Evolutionary conservation across 495 filamentous ascomycete genomes (phyloP).

Genomic region (Cercophora scortea): DNA sequence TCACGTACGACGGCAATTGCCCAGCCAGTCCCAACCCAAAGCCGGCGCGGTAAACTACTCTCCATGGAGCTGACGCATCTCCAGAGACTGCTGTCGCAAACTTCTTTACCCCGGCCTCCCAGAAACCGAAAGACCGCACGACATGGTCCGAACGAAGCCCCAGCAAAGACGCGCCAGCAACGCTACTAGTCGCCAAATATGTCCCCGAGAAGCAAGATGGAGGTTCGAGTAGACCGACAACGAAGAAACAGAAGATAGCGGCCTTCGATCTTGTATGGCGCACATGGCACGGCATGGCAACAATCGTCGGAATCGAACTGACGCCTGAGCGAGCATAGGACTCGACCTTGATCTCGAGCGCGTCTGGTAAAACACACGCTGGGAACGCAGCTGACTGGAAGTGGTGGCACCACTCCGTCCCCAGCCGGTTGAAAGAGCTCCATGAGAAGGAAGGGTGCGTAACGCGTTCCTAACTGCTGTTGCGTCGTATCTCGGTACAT

Average conservation of each 20-base stretch:
- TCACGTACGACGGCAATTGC: slow-evolving; percentile 51
- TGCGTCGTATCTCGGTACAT: no score
- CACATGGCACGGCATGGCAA: not conserved
- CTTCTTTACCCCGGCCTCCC: slow-evolving; percentile 84
- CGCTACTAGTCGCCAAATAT: slow-evolving; percentile 72
- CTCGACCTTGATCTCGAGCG: slow-evolving; percentile 73
- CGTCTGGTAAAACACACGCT: slow-evolving; percentile 73
- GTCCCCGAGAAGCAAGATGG: slow-evolving; percentile 24
- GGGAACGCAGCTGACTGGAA: slow-evolving; percentile 75
- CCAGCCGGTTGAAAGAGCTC: slow-evolving; percentile 53
- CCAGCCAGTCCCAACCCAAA: not conserved
- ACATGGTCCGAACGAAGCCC: slow-evolving; percentile 61
- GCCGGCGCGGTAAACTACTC: not conserved
- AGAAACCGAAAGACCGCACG: slow-evolving; percentile 74
- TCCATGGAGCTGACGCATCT: not conserved
- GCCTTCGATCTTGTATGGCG: slow-evolving; percentile 79
- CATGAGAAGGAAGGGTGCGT: slow-evolving; percentile 58
- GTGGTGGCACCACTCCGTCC: slow-evolving; percentile 82
- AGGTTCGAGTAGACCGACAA: slow-evolving; percentile 3
- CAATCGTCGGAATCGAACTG: not conserved
- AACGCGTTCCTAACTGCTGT: no score
- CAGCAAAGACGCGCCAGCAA: slow-evolving; percentile 33
- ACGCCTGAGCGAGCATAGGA: slow-evolving; percentile 44
- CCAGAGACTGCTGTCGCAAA: slow-evolving; percentile 61
- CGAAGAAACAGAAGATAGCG: slow-evolving; percentile 57